Evolutionary conservation across 208 protist genomes (phyloP), one percentile per base, ranked within the genome.

Genomic region (Trypanosoma theileri): DNA sequence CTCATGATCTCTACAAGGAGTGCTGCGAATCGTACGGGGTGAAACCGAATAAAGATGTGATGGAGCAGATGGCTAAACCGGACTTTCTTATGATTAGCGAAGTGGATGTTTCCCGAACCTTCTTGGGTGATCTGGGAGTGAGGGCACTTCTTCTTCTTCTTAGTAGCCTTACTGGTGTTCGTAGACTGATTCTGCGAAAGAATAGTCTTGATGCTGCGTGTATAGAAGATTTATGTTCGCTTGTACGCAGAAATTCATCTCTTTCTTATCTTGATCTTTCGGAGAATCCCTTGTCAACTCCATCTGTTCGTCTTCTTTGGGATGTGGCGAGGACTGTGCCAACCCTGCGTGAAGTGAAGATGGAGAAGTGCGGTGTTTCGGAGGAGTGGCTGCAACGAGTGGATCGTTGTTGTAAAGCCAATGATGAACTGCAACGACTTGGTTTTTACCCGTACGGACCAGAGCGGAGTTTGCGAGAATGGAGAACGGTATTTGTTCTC

Each of bases 41-140:
- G 50, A 87, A 88, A 54, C 84, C 91, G 3, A 93, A 93, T 57
- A 77, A 61, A 24, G 74, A 88, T 19, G 88, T 96, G 12, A 17
- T 71, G 10, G 42, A 57, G 22, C 88, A 93, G 59, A 60, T 96
- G 21, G 55, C 79, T 53, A 17, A 74, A n/a, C 64, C 81, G 21
- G 82, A 84, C 52, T 68, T 90, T 59, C 62, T 93, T 13, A 75
- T 75, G 19, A 51, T 93, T 17, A 28, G 60, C 14, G 4, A 66
- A 16, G 66, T 96, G 60, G 91, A 96, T 69, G 85, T 82, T 50
- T 88, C 88, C 0, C 54, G 84, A 53, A 96, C 85, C 13, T 89
- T 92, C 66, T 71, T 96, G 17, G 91, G 91, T 54, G 77, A 73
- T 17, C 70, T 81, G 11, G 91, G 91, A 16, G 79, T 88, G 9